These are phyloP conservation scores for Ceratocystis harringtonii DNA, from an alignment of 2,329 filamentous ascomycete genomes.

Conservation along the genomic window DNA sequence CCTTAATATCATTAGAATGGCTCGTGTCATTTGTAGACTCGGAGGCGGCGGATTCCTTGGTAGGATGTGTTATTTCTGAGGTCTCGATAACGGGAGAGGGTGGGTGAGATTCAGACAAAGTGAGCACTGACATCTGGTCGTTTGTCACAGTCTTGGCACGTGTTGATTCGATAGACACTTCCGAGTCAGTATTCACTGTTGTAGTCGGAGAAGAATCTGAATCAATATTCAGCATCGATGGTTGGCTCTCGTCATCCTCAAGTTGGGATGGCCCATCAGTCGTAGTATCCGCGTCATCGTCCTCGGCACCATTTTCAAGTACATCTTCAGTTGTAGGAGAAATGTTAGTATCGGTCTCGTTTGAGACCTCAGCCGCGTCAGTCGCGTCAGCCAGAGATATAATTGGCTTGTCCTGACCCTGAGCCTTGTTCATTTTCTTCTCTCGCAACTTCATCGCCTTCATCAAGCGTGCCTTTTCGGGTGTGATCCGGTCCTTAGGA, in stretches of 20 bases:
- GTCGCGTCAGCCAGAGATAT: neutral
- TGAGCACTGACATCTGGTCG: constrained; percentile 35
- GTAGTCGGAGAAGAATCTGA: constrained; percentile 3
- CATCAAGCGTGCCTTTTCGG: constrained; percentile 84
- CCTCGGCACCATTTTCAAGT: neutral
- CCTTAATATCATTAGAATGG: constrained; percentile 27
- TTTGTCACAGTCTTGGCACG: constrained; percentile 25
- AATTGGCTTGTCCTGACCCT: neutral
- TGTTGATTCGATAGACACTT: constrained; percentile 35
- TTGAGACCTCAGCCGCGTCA: neutral
- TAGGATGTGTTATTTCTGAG: constrained; percentile 44
- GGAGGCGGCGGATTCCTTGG: constrained; percentile 48
- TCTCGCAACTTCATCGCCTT: constrained; percentile 85
- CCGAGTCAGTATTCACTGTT: constrained; percentile 35
- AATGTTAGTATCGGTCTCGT: constrained; percentile 19
- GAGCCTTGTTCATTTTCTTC: constrained; percentile 38
- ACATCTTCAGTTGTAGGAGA: neutral
- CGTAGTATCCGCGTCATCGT: constrained; percentile 20
- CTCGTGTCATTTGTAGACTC: constrained; percentile 48
- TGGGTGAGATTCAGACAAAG: constrained; percentile 42
- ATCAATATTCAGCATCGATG: constrained; percentile 28
- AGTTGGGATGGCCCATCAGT: constrained; percentile 20
- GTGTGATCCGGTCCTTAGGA: constrained; percentile 47
- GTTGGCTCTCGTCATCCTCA: constrained; percentile 21
- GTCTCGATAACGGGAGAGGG: constrained; percentile 38